Conservation (phyloP, 257 asterid species). For the Marsdenia floribunda region DNA sequence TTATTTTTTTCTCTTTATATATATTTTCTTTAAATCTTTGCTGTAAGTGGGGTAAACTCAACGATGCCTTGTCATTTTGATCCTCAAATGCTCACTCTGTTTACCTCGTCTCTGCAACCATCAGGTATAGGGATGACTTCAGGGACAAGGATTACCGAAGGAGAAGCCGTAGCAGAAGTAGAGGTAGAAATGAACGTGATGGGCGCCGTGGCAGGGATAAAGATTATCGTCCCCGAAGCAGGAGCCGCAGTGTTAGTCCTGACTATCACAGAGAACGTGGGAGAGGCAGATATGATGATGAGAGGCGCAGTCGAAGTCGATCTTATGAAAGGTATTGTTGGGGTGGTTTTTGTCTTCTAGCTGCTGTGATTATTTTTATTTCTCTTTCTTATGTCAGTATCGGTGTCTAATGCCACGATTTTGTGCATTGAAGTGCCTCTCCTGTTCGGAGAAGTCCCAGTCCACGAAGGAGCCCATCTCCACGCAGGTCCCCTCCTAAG, state of each 20-base stretch:
- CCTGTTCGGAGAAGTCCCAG: constrained; percentile 68
- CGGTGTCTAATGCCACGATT: constrained; percentile 2
- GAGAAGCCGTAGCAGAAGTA: constrained; percentile 80
- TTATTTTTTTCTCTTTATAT: neutral
- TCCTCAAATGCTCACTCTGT: neutral
- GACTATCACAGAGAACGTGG: constrained; percentile 64
- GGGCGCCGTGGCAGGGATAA: constrained; percentile 58
- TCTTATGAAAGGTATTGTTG: constrained; percentile 62
- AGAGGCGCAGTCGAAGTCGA: constrained; percentile 65
- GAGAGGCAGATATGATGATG: constrained; percentile 66
- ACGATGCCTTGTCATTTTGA: neutral
- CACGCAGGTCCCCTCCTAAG: constrained; percentile 47
- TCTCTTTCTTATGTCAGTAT: neutral
- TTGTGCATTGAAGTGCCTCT: constrained; percentile 52
- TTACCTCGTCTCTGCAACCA: neutral
- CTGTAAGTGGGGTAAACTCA: neutral
- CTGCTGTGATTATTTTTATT: neutral
- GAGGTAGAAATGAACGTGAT: constrained; percentile 64
- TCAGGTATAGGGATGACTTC: constrained; percentile 45
- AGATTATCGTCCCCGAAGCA: constrained; percentile 38
- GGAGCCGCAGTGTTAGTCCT: constrained; percentile 13
- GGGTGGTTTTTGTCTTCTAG: neutral
- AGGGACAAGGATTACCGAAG: constrained; percentile 57
- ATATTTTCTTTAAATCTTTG: neutral
- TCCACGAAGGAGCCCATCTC: constrained; percentile 72